Evolutionary conservation across 2,329 filamentous ascomycete species (phyloP), one percentile per base, ranked within the genome.

Genomic region (Alternaria ethzedia): DNA sequence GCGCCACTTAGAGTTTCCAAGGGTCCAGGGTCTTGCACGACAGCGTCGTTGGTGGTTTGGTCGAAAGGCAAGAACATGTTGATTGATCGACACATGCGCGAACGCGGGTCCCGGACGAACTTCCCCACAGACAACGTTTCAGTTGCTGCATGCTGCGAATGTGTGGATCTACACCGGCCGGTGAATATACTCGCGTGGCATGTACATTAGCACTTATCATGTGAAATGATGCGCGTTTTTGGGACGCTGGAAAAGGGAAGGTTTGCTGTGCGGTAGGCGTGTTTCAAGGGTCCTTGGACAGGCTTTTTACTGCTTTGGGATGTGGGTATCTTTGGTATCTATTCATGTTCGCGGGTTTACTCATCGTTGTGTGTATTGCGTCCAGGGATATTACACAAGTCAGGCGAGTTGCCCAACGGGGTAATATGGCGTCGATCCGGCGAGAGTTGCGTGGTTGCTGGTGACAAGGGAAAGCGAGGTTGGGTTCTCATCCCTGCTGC

Each of bases 401-500:
- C 13, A 36, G 49, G 49, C 20, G 30, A 41, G 13, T 30, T 30
- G 28, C n/a, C 9, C 49, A 23, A 52, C 30, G 28, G 20, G 28
- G 32, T 23, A 11, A 52, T 23, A 7, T 8, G 28, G 17, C 49
- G 30, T 52, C 30, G 52, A 45, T 55, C 36, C 36, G 36, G 52
- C 41, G 17, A 44, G 17, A 43, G 30, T 52, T 52, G 25, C 36
- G 25, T 49, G 46, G 20, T 25, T 23, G 13, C 46, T 23, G 46
- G 8, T 49, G 25, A 49, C 46, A n/a, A 23, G 25, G 52, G 25
- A 41, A 20, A 30, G 30, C 10, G 28, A 36, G 8, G 21, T 54
- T 61, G 25, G 49, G 45, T 59, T 64, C 36, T 41, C 54, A 66
- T 59, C 54, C 61, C 57, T 67, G 57, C 44, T 64, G 49, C 47